Conservation (phyloP, 257 asterid genomes). For the Petunia axillaris region DNA sequence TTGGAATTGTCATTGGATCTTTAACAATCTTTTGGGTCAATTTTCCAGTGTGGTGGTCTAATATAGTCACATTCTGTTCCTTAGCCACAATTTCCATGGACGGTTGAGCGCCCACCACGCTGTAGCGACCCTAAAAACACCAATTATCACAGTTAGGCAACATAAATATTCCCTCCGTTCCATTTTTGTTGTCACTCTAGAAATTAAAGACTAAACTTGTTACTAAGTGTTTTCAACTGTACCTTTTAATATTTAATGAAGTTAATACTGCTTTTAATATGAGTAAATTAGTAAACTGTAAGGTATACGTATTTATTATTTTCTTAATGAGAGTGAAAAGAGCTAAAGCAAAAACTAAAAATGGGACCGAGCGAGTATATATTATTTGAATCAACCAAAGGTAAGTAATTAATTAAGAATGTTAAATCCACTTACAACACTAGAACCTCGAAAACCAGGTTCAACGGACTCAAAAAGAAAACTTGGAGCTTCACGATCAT, state of each 20-base stretch:
- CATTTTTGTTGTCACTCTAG: too few species aligned
- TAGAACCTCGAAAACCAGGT: conserved; percentile 65
- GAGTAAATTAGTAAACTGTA: too few species aligned
- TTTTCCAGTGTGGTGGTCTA: conserved; percentile 65
- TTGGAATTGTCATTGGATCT: conserved; percentile 76
- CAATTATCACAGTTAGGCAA: neutral
- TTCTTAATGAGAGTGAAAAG: too few species aligned
- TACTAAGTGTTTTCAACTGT: too few species aligned
- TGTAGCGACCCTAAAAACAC: conserved; percentile 74
- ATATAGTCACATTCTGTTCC: conserved; percentile 65
- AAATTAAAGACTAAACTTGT: too few species aligned
- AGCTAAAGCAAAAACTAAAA: too few species aligned
- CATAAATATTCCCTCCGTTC: neutral
- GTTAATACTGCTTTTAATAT: too few species aligned
- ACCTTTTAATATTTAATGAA: too few species aligned
- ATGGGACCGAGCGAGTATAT: too few species aligned
- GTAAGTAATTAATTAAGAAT: neutral
- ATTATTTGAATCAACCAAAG: neutral
- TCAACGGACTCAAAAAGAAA: conserved; percentile 88
- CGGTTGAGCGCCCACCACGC: conserved; percentile 90
- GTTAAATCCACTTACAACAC: conserved; percentile 53
- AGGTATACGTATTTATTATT: too few species aligned
- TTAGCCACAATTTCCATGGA: conserved; percentile 76
- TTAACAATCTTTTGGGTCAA: conserved; percentile 50
- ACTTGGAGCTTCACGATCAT: conserved; percentile 90